Evolutionary conservation across 2,329 filamentous ascomycete genomes (phyloP), one percentile per base, ranked within the genome.

Genomic region (Truncatella angustata): DNA sequence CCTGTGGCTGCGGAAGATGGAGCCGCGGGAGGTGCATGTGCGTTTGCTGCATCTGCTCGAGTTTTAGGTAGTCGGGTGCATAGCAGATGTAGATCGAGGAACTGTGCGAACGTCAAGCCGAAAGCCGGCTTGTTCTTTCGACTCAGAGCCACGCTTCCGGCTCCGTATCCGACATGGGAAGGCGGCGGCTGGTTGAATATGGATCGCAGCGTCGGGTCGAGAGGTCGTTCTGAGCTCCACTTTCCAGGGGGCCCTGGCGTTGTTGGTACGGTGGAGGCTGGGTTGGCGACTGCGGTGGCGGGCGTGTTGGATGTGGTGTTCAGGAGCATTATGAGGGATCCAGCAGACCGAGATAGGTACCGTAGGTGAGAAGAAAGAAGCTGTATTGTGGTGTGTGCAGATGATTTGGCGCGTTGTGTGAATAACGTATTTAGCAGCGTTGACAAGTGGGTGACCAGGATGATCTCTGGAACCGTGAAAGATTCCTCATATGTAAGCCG

Each of bases 401-500:
- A 60, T 4, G 68, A 60, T 54, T 69, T 76, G 58, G 75, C 71
- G 54, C 73, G 72, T 51, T 73, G 70, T 2, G 77, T 68, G 65
- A 84, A 84, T 45, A 84, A 71, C 4, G 73, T 64, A 23, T 72
- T 74, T 18, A 85, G 71, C 4, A 85, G 70, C 14, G 69, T 59
- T 2, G 78, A 77, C 61, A 81, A 75, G 65, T 82, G 78, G 6
- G 81, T 81, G 50, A 84, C 66, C 49, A 85, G 67, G 42, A 85
- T 72, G 35, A 84, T 65, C 50, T 76, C 73, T 6, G 75, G 74
- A 11, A 60, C 44, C 28, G 28, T 42, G 11, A 16, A 7, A 4
- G 39, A 30, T 24, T 34, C 46, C 45, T 24, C 35, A 30, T 26
- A n/a, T 21, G 39, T 21, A n/a, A 28, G n/a, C 4, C 7, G 48